phyloP scores from a whole-genome alignment of 305 asterid species.

The Fraxinus paxiana region DNA sequence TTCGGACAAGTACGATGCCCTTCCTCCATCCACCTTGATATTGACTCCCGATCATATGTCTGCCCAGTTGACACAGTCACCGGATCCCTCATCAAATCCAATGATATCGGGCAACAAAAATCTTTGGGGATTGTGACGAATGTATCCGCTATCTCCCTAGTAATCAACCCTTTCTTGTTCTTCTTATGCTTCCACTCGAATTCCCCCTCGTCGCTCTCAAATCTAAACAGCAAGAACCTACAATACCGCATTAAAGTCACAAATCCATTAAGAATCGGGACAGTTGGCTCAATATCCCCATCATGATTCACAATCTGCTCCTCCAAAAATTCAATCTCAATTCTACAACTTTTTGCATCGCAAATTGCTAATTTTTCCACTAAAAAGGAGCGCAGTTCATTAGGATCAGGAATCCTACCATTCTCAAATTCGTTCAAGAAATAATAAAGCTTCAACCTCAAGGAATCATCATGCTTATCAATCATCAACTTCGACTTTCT shows the following conservation, averaged over 20 bases:
- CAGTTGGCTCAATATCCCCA: constrained; percentile 71
- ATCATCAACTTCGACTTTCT: constrained; percentile 50
- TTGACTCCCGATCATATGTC: constrained; percentile 72
- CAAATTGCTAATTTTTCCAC: constrained; percentile 53
- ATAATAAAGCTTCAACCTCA: constrained; percentile 51
- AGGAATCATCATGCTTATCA: constrained; percentile 55
- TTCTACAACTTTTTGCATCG: constrained; percentile 51
- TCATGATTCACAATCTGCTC: constrained; percentile 80
- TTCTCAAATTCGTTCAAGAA: constrained; percentile 67
- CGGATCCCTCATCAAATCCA: constrained; percentile 88
- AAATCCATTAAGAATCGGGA: constrained; percentile 61
- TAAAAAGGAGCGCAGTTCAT: constrained; percentile 43
- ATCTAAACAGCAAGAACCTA: constrained; percentile 73
- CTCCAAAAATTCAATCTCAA: constrained; percentile 83
- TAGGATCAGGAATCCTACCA: constrained; percentile 48
- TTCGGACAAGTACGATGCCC: constrained; percentile 85
- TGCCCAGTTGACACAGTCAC: constrained; percentile 90
- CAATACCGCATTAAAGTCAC: constrained; percentile 68
- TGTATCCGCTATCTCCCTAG: constrained; percentile 66
- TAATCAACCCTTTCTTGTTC: constrained; percentile 47
- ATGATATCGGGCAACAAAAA: constrained; percentile 77
- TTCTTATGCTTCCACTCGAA: constrained; percentile 46
- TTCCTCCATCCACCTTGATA: constrained; percentile 85
- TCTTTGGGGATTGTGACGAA: constrained; percentile 73
- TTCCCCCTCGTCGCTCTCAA: constrained; percentile 70